These are phyloP conservation scores for Thelephora aurantiotincta DNA, from an alignment of 768 basidiomycete species.

Conservation along the genomic window DNA sequence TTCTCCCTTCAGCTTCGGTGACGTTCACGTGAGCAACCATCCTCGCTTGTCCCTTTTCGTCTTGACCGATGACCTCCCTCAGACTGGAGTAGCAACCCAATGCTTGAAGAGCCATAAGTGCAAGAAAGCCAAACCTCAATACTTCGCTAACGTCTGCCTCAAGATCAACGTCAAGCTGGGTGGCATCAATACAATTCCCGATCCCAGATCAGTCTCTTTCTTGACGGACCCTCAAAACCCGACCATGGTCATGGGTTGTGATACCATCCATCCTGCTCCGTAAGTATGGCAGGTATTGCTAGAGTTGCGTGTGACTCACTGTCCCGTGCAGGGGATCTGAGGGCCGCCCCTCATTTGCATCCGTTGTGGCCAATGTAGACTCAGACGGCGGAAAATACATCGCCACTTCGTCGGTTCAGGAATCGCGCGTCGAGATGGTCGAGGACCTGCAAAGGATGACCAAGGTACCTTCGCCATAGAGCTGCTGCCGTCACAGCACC, in stretches of 20 bases:
- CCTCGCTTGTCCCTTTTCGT: neutral
- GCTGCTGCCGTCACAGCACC: neutral
- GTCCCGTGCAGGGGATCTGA: conserved; percentile 29
- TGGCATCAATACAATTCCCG: conserved; percentile 70
- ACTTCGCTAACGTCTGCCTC: conserved; percentile 67
- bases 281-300: neutral
- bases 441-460: conserved; percentile 55
- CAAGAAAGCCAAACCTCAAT: conserved; percentile 54
- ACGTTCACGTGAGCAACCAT: conserved; percentile 28
- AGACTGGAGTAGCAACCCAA: conserved; percentile 70
- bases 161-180: conserved; percentile 84
- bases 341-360: conserved; percentile 71
- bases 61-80: conserved; percentile 3
- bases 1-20: conserved; percentile 43
- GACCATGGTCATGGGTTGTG: conserved; percentile 75
- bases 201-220: conserved; percentile 46
- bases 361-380: conserved; percentile 72
- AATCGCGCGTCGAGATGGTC: conserved; percentile 63
- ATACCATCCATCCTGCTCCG: conserved; percentile 75
- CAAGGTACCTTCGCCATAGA: conserved; percentile 22
- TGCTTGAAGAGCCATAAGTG: conserved; percentile 61
- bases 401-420: conserved; percentile 49
- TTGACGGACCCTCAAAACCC: conserved; percentile 60
- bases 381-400: conserved; percentile 60
- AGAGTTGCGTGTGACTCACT: neutral